Conservation (phyloP, 352 stramenopile species). For the Phytophthora aleatoria region DNA sequence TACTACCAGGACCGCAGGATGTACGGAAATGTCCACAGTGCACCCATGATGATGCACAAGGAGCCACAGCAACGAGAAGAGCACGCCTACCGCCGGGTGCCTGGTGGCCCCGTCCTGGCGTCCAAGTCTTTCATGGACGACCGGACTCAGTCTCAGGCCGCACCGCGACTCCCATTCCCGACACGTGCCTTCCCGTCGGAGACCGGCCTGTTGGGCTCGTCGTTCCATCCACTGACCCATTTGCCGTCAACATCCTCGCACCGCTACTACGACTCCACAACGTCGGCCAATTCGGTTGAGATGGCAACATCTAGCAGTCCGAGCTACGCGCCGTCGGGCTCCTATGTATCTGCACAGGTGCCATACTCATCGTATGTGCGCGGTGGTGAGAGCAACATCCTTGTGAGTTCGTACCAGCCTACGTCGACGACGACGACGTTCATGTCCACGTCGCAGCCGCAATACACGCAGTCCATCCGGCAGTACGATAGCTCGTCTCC, state of each 20-base stretch:
- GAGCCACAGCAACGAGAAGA: slow-evolving; percentile 36
- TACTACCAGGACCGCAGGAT: slow-evolving; percentile 44
- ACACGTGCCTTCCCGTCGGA: slow-evolving; percentile 67
- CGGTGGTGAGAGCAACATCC: slow-evolving; percentile 32
- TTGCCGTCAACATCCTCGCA: slow-evolving; percentile 29
- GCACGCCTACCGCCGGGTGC: slow-evolving; percentile 29
- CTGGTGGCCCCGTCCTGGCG: neutral
- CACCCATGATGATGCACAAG: slow-evolving; percentile 36
- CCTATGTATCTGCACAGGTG: slow-evolving; percentile 17
- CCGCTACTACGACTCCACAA: slow-evolving; percentile 43
- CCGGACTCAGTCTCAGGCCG: slow-evolving; percentile 17
- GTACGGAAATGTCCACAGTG: slow-evolving; percentile 16
- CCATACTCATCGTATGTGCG: slow-evolving; percentile 54
- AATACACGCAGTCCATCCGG: slow-evolving; percentile 37
- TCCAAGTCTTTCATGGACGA: slow-evolving; percentile 48
- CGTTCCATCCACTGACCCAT: slow-evolving; percentile 44
- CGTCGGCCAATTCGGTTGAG: slow-evolving; percentile 14
- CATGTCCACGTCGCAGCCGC: slow-evolving; percentile 29
- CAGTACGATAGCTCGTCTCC: slow-evolving; percentile 44
- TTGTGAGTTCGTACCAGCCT: slow-evolving; percentile 39
- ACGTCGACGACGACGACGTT: slow-evolving; percentile 33
- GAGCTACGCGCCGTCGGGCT: slow-evolving; percentile 24
- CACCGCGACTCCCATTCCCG: slow-evolving; percentile 55
- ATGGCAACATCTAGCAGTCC: slow-evolving; percentile 23
- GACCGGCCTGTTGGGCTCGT: slow-evolving; percentile 38